Conservation (phyloP, 179 eudicot genomes). For the Spinacia oleracea region DNA sequence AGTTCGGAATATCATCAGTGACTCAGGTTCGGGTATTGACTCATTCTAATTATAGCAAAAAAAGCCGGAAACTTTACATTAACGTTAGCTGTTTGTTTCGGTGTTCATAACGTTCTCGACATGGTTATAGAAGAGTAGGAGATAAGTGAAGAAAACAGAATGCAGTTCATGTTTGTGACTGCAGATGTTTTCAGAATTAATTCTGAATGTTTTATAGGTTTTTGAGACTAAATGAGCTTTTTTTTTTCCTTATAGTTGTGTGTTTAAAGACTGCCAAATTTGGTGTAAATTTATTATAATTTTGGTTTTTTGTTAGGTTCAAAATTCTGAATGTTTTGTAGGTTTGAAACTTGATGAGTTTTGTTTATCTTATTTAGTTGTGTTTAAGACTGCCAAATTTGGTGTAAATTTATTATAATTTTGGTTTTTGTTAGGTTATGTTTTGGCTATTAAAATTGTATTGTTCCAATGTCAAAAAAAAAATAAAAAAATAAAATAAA, state of each 20-base stretch:
- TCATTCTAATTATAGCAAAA: conserved; percentile 25
- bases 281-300: neutral
- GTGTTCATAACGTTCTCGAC: conserved; percentile 10
- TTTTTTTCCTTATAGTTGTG: neutral
- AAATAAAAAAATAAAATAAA: too few species aligned
- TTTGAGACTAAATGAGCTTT: conserved; percentile 8
- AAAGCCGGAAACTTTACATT: conserved; percentile 20
- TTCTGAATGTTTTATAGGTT: conserved; percentile 25
- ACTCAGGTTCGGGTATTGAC: conserved; percentile 51
- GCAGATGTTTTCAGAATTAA: conserved; percentile 9
- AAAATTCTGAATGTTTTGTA: conserved; percentile 20
- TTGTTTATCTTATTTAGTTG: neutral
- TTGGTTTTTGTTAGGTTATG: too few species aligned
- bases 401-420: neutral
- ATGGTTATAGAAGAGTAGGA: conserved; percentile 26
- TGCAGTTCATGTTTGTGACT: conserved; percentile 14
- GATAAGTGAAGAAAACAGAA: conserved; percentile 11
- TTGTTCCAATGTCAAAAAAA: too few species aligned
- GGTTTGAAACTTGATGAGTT: conserved; percentile 18
- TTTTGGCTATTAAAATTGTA: neutral
- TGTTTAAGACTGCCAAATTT: conserved; percentile 10
- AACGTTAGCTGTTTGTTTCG: conserved; percentile 11
- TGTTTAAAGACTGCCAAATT: conserved; percentile 9
- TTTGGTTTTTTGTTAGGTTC: too few species aligned
- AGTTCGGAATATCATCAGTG: neutral